phyloP scores from a whole-genome alignment of 1,284 basidiomycete species.

The Prillingera fragicola region DNA sequence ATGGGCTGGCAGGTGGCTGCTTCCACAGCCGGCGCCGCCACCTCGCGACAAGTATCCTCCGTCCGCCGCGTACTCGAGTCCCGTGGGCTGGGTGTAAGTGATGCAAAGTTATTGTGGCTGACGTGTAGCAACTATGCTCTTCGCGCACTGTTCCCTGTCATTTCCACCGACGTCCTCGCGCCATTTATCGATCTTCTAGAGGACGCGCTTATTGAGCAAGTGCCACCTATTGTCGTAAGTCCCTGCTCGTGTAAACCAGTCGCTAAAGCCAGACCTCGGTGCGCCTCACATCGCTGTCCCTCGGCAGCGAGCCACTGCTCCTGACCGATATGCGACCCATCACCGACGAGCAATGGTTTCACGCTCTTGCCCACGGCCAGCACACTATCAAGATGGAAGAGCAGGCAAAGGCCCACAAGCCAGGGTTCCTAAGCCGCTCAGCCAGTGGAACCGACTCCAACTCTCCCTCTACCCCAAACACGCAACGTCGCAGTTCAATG shows the following conservation, averaged over 20 bases:
- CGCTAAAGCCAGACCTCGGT: conserved; percentile 36
- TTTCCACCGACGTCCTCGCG: conserved; percentile 46
- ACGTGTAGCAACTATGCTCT: conserved; percentile 40
- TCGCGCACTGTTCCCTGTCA: conserved; percentile 43
- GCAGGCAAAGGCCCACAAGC: background rate
- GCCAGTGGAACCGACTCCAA: too few relatives aligned
- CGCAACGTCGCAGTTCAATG: too few relatives aligned
- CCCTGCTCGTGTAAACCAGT: background rate
- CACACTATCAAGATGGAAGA: conserved; percentile 1
- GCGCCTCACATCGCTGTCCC: conserved; percentile 36
- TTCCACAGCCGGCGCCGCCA: too few relatives aligned
- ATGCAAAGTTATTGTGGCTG: too few relatives aligned
- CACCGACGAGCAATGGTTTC: conserved; percentile 46
- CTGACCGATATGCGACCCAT: conserved; percentile 42
- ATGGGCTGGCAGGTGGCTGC: too few relatives aligned
- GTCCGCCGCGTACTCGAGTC: conserved; percentile 1
- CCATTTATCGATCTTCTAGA: conserved; percentile 49
- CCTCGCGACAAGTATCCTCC: conserved; percentile 4
- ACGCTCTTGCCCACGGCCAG: conserved; percentile 21
- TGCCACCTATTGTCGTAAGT: conserved; percentile 44
- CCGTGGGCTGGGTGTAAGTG: conserved; percentile 16
- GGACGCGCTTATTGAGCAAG: conserved; percentile 45
- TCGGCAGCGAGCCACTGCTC: conserved; percentile 41
- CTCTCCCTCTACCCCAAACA: too few relatives aligned
- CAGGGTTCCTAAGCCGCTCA: too few relatives aligned